phyloP scores from a whole-genome alignment of 164 flowering plant species.

The Nymphaea thermarum region DNA sequence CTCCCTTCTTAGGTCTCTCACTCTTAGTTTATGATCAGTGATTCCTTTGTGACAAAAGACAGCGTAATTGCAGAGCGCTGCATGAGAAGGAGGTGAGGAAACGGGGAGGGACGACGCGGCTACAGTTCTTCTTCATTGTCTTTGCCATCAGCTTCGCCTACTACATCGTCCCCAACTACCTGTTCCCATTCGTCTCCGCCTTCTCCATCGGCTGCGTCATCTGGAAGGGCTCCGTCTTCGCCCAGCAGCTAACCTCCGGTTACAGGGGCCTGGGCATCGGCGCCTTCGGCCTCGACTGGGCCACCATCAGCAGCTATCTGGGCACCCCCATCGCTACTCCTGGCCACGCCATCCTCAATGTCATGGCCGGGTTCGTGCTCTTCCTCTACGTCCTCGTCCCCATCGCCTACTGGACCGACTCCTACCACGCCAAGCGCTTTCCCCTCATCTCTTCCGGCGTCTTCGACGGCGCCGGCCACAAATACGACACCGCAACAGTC shows the following conservation, averaged over 20 bases:
- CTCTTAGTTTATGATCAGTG: no score
- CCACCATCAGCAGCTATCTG: slow-evolving; percentile 28
- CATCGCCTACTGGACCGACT: slow-evolving; percentile 39
- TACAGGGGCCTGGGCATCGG: slow-evolving; percentile 45
- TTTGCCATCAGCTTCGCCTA: slow-evolving; percentile 37
- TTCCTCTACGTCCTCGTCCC: slow-evolving; percentile 30
- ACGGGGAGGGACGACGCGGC: slow-evolving; percentile 37
- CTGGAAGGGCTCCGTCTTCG: slow-evolving; percentile 19
- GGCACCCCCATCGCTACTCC: slow-evolving; percentile 52
- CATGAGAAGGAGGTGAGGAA: slow-evolving; percentile 43
- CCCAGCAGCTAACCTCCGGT: slow-evolving; percentile 54
- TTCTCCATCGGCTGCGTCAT: slow-evolving; percentile 48
- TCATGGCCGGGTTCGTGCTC: slow-evolving; percentile 24
- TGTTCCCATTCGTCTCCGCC: slow-evolving; percentile 40
- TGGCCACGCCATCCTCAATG: slow-evolving; percentile 33
- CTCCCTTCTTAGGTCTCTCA: not conserved
- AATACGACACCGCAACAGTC: slow-evolving; percentile 26
- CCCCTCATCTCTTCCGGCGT: slow-evolving; percentile 39
- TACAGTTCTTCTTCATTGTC: slow-evolving; percentile 48
- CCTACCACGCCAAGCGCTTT: slow-evolving; percentile 34
- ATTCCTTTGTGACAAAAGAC: no score
- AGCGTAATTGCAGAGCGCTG: slow-evolving; percentile 27
- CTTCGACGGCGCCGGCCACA: slow-evolving; percentile 21
- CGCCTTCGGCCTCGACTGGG: slow-evolving; percentile 49
- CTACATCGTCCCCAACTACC: slow-evolving; percentile 17